phyloP scores from a whole-genome alignment of 2,329 filamentous ascomycete species.

The Fusarium dimerum region DNA sequence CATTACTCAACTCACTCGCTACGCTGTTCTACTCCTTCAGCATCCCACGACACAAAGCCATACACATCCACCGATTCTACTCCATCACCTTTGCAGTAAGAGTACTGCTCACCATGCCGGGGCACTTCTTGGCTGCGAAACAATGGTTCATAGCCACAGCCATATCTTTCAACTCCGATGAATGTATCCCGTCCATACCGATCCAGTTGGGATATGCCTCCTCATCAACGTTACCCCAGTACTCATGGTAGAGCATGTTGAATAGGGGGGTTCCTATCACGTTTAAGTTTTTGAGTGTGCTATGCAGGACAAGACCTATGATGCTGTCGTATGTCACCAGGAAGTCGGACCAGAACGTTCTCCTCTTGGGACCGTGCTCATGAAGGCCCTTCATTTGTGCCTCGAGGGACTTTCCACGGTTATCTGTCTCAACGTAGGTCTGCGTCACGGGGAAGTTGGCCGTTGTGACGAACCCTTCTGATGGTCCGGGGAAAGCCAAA shows the following conservation, averaged over 20 bases:
- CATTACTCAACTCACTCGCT: too few relatives aligned
- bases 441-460: slow-evolving; percentile 26
- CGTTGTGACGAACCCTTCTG: slow-evolving; percentile 30
- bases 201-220: slow-evolving; percentile 36
- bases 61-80: not conserved
- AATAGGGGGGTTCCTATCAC: slow-evolving; percentile 6
- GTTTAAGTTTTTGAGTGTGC: not conserved
- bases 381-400: slow-evolving; percentile 25
- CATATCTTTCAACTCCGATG: slow-evolving; percentile 25
- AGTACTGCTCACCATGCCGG: not conserved
- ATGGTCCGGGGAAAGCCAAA: slow-evolving; percentile 24
- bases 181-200: slow-evolving; percentile 30
- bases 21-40: too few relatives aligned
- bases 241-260: slow-evolving; percentile 14
- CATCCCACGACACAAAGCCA: not conserved
- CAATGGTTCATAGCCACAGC: slow-evolving; percentile 34
- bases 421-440: slow-evolving; percentile 25
- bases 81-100: not conserved
- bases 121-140: slow-evolving; percentile 19
- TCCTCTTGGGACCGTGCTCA: slow-evolving; percentile 8
- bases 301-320: not conserved
- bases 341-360: slow-evolving; percentile 28
- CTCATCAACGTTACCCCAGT: slow-evolving; percentile 27
- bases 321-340: slow-evolving; percentile 21
- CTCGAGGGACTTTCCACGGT: slow-evolving; percentile 6